A percentile compares a stretch with the other conserved stretches of the same genome.
phyloP scores from a whole-genome alignment of 2,329 filamentous ascomycete genomes.

The Fusarium euwallaceae region DNA sequence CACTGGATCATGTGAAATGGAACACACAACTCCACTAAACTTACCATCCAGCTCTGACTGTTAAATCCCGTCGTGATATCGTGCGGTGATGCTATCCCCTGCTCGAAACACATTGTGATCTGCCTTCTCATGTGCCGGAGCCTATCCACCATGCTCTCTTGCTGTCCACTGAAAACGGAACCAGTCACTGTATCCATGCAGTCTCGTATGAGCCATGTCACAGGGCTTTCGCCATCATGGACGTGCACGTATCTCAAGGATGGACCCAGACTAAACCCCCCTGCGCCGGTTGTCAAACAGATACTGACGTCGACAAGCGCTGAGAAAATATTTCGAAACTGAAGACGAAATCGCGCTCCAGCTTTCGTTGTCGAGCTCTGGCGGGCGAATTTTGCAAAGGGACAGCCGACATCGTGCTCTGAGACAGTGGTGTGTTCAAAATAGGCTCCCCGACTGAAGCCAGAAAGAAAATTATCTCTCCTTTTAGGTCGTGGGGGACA shows the following conservation, averaged over 20 bases:
- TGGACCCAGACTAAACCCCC: neutral
- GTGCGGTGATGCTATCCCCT: neutral
- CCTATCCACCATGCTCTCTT: neutral
- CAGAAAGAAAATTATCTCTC: neutral
- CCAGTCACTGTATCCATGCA: no score
- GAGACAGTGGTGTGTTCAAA: neutral
- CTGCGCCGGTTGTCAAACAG: neutral
- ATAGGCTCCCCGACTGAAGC: neutral
- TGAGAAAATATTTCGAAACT: neutral
- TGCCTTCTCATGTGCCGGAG: neutral
- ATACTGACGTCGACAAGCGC: neutral
- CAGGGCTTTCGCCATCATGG: neutral
- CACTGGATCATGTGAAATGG: neutral
- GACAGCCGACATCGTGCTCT: neutral
- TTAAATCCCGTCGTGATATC: accelerated
- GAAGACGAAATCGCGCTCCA: neutral
- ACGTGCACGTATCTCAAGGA: neutral
- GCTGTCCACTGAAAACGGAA: no score
- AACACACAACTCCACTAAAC: neutral
- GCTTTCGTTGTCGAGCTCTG: neutral
- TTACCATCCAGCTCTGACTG: neutral
- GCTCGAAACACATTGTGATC: neutral
- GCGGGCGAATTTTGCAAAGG: neutral
- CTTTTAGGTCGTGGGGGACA: neutral
- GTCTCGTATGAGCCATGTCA: neutral